These are phyloP conservation scores for Ceratobasidium papillatum DNA, from an alignment of 1,284 basidiomycete genomes.

Conservation along the genomic window DNA sequence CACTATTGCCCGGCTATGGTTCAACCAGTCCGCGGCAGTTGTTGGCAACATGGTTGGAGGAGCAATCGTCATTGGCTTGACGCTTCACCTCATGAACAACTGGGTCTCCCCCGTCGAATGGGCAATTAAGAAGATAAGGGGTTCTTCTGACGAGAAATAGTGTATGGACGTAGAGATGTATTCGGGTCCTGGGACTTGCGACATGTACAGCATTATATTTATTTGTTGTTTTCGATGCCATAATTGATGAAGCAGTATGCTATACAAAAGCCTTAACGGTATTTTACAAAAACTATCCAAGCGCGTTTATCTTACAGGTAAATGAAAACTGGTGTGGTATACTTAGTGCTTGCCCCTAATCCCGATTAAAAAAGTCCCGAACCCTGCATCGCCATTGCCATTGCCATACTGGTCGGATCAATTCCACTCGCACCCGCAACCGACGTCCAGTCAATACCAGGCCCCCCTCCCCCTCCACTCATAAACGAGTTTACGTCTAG, in stretches of 20 bases:
- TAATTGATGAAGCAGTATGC: conserved; percentile 4
- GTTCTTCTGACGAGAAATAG: background rate
- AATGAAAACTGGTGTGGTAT: background rate
- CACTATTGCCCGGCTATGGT: conserved; percentile 44
- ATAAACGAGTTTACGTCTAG: conserved; percentile 12
- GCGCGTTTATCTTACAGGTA: background rate
- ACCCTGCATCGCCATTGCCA: background rate
- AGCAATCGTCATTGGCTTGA: conserved; percentile 43
- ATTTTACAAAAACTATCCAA: background rate
- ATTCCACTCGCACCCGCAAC: conserved; percentile 7
- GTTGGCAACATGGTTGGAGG: conserved; percentile 46
- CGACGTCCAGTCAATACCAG: conserved; percentile 19
- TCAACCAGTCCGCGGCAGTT: conserved; percentile 46
- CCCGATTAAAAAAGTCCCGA: conserved; percentile 5
- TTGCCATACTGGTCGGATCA: conserved; percentile 6
- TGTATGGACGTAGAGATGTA: background rate
- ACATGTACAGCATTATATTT: background rate
- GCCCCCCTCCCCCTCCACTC: background rate
- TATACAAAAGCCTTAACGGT: background rate
- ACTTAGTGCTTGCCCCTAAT: background rate
- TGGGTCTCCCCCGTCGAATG: conserved; percentile 43
- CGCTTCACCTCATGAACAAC: conserved; percentile 46
- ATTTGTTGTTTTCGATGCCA: conserved; percentile 1
- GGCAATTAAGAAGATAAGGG: background rate
- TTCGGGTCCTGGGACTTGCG: background rate